Evolutionary conservation across 257 asterid genomes (phyloP).

Genomic region (Petunia secreta): DNA sequence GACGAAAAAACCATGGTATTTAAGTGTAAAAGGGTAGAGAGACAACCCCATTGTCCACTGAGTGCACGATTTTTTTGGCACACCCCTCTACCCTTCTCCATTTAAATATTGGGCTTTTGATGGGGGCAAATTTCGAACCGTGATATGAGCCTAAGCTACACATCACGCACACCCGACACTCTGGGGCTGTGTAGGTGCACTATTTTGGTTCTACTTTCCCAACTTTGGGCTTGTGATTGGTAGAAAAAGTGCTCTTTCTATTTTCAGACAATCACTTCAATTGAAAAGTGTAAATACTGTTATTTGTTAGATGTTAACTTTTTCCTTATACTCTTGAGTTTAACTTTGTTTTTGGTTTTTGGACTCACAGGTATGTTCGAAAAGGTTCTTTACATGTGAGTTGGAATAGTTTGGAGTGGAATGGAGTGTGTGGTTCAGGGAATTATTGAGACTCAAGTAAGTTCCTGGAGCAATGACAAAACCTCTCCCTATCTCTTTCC

Average conservation of each 20-base stretch:
- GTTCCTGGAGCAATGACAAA: constrained; percentile 18
- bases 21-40: too few species aligned
- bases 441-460: constrained; percentile 87
- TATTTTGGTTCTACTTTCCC: background rate
- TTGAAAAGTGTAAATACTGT: background rate
- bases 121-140: too few species aligned
- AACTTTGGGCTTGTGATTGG: background rate
- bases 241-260: background rate
- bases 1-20: too few species aligned
- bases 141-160: too few species aligned
- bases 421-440: constrained; percentile 99
- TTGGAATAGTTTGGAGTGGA: constrained; percentile 19
- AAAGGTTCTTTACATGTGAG: background rate
- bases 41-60: too few species aligned
- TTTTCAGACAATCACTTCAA: background rate
- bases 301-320: background rate
- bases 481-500: background rate
- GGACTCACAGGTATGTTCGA: background rate
- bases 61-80: too few species aligned
- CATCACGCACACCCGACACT: too few species aligned
- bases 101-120: too few species aligned
- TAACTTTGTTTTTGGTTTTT: background rate
- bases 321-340: background rate
- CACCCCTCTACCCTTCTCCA: too few species aligned
- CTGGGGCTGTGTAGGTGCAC: background rate